These are phyloP conservation scores for Ascodesmis nigricans DNA, from an alignment of 495 filamentous ascomycete genomes.

Conservation along the genomic window DNA sequence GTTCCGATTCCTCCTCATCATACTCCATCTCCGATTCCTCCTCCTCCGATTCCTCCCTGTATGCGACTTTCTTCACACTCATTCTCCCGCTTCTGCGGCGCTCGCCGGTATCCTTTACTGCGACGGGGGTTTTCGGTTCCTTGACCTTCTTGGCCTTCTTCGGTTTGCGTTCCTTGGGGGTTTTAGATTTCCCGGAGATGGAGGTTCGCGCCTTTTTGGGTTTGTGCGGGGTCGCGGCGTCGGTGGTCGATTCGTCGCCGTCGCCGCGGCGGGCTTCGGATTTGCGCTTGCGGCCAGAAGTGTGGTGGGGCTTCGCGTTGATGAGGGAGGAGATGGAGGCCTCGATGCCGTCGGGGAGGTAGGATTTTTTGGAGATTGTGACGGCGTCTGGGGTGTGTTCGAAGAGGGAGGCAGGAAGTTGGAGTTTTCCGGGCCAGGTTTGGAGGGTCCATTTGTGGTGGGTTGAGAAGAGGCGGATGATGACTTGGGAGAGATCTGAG, in stretches of 20 bases:
- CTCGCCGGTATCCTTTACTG: conserved; percentile 16
- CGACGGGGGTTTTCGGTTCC: not conserved
- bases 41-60: conserved; percentile 16
- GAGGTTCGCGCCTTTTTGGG: conserved; percentile 6
- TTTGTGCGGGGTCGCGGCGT: conserved; percentile 13
- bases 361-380: conserved; percentile 61
- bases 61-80: conserved; percentile 22
- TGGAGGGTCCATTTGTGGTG: conserved; percentile 49
- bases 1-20: conserved; percentile 8
- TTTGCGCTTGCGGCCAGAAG: conserved; percentile 29
- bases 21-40: conserved; percentile 18
- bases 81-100: conserved; percentile 23
- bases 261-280: too few species aligned
- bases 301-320: conserved; percentile 16
- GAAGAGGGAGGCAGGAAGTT: conserved; percentile 59
- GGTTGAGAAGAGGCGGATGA: conserved; percentile 66
- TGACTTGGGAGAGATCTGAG: conserved; percentile 67
- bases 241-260: conserved; percentile 21
- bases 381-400: conserved; percentile 48
- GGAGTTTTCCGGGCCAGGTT: conserved; percentile 59
- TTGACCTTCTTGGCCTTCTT: conserved; percentile 24
- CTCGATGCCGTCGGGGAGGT: conserved; percentile 58
- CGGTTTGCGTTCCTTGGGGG: conserved; percentile 14
- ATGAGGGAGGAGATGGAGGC: conserved; percentile 34
- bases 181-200: conserved; percentile 2